Evolutionary conservation across 192 early-diverging fungal genomes (phyloP).

Genomic region (Phlyctochytrium bullatum): DNA sequence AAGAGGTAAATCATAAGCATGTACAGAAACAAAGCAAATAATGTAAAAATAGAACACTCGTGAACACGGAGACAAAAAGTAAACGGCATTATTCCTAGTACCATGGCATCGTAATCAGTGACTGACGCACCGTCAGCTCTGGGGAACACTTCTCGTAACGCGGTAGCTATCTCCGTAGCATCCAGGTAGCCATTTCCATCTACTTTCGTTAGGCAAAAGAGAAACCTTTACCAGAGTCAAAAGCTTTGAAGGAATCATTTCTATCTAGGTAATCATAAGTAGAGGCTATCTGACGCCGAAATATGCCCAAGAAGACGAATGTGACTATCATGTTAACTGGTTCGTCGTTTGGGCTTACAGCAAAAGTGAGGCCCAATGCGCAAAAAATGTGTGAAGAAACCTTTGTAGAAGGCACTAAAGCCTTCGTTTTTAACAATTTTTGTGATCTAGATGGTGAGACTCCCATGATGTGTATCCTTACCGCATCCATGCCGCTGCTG

Average conservation of each 20-base stretch:
- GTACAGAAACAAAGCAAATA: no score
- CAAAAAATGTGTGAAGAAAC: constrained; percentile 70
- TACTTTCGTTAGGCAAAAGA: no score
- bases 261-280: constrained; percentile 46
- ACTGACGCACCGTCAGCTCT: no score
- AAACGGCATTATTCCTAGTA: no score
- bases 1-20: background rate
- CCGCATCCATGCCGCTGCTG: constrained; percentile 47
- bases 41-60: no score
- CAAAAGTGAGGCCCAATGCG: constrained; percentile 78
- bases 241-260: constrained; percentile 44
- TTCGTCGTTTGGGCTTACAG: constrained; percentile 31
- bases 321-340: constrained; percentile 41
- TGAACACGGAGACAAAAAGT: no score
- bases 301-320: constrained; percentile 69
- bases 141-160: constrained; percentile 33
- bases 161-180: constrained; percentile 31
- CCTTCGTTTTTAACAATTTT: constrained; percentile 65
- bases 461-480: constrained; percentile 4
- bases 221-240: constrained; percentile 43
- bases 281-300: constrained; percentile 37
- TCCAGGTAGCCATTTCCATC: constrained; percentile 49
- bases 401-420: constrained; percentile 65
- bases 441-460: no score
- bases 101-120: no score